Base-by-base conservation (phyloP, 306 rosid species). In the Trichosanthes truncata region DNA sequence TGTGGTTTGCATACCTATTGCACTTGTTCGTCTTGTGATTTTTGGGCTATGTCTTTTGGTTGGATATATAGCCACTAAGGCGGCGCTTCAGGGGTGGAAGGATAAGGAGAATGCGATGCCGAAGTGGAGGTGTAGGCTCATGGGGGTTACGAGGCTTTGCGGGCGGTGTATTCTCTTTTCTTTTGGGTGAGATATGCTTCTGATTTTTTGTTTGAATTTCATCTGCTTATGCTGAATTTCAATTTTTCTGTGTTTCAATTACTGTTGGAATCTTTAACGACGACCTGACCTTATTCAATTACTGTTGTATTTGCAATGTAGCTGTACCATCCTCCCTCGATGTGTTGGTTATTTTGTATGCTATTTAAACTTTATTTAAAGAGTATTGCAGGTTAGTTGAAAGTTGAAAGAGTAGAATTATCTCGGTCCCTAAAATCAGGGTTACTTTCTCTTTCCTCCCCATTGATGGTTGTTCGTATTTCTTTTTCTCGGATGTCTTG, bases 61-160 rank as follows among this genome's bases (percentile, higher is more conserved):
- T 5, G 99, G 99, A 6, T 96, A 82, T 60, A 2, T 91, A 3
- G 96, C 97, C 0, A 93, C 99, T 6, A 91, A 74, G 65, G 12
- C 87, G 51, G 99, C 99, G 40, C 90, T 96, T 43, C 1, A 26
- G 14, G 92, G 98, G 9, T 96, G 99, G 99, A 91, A 89, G 82
- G 98, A 91, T 31, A 89, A 13, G 81, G 85, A 88, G 72, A 91
- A 81, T 33, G 96, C 98, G 5, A 87, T 96, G 97, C 99, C 99
- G 0, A 84, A 29, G 74, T 93, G 99, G 99, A 87, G 99, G 67
- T 85, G 88, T 31, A 82, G 90, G 46, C 78, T 93, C 33, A 91
- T 93, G 99, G 92, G 97, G 91, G 75, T 96, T 82, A 96, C 99
- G 12, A 83, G 99, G 84, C 26, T 89, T 23, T 89, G 86, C 20